Conservation (phyloP, 768 basidiomycete genomes). For the Trametes cubensis region DNA sequence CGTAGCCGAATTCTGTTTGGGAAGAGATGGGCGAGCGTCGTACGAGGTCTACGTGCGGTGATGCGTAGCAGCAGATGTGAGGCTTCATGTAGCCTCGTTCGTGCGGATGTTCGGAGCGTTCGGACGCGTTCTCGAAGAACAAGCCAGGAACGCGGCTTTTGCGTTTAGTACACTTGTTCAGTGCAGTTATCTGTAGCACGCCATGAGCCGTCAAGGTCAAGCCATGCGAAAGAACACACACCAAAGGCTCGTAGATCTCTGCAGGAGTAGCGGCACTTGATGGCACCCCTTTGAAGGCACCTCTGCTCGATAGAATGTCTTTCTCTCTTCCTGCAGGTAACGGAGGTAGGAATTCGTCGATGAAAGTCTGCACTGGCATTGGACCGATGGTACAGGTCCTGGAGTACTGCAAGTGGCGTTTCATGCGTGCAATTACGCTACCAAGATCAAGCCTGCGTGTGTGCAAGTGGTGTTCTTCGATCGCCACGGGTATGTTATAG, state of each 20-base stretch:
- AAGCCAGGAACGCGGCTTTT: conserved; percentile 3
- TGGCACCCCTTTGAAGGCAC: neutral
- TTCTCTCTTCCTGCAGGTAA: neutral
- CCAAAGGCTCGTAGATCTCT: neutral
- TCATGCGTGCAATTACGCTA: neutral
- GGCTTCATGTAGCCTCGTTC: neutral
- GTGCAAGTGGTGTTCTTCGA: neutral
- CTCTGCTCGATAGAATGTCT: neutral
- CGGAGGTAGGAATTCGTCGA: neutral
- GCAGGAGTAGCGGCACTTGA: neutral
- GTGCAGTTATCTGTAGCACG: neutral
- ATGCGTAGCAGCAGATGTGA: conserved; percentile 9
- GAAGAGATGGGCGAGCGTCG: neutral
- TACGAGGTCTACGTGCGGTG: neutral
- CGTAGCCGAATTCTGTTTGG: neutral
- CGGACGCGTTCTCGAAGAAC: conserved; percentile 1
- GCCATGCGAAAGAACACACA: neutral
- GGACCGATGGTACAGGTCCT: neutral
- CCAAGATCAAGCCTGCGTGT: neutral
- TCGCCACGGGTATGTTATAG: neutral
- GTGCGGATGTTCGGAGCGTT: neutral
- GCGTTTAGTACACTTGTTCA: neutral
- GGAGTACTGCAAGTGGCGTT: neutral
- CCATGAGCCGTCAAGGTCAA: neutral
- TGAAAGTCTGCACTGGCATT: neutral